Evolutionary conservation across 352 stramenopile species (phyloP).

Genomic region (Phytophthora rubi): DNA sequence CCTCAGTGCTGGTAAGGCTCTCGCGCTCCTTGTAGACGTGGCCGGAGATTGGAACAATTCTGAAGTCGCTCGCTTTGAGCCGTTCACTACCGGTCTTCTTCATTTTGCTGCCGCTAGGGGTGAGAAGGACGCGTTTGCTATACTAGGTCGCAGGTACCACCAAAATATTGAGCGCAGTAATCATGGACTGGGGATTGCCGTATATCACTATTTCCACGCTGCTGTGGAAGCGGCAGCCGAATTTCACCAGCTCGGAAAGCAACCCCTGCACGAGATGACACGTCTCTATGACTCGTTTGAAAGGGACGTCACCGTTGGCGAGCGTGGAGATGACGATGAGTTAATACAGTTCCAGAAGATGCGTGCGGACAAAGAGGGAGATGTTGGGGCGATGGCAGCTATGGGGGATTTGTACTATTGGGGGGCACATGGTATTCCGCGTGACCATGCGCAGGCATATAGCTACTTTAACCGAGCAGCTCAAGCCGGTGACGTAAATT

Average conservation of each 20-base stretch:
- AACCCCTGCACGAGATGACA: constrained; percentile 83
- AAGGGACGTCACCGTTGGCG: constrained; percentile 40
- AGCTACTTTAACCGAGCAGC: constrained; percentile 82
- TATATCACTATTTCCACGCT: constrained; percentile 71
- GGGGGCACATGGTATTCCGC: constrained; percentile 71
- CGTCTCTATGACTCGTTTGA: constrained; percentile 75
- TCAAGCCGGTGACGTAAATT: constrained; percentile 51
- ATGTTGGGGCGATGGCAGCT: constrained; percentile 77
- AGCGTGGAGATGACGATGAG: constrained; percentile 83
- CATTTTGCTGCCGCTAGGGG: constrained; percentile 57
- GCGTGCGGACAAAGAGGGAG: constrained; percentile 73
- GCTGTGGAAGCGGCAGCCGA: constrained; percentile 47
- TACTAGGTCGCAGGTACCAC: constrained; percentile 61
- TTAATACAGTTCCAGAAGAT: constrained; percentile 88
- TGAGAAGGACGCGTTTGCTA: constrained; percentile 52
- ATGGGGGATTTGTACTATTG: constrained; percentile 93
- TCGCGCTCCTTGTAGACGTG: constrained; percentile 33
- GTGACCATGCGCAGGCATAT: constrained; percentile 76
- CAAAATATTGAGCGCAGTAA: neutral
- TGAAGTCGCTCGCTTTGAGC: neutral
- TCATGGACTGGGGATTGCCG: constrained; percentile 39
- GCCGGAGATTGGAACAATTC: neutral
- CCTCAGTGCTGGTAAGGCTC: constrained; percentile 32
- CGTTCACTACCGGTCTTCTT: constrained; percentile 48
- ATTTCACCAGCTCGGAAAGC: constrained; percentile 75